Conservation (phyloP, 192 early-diverging fungal species). For the Backusella morwellensis region DNA sequence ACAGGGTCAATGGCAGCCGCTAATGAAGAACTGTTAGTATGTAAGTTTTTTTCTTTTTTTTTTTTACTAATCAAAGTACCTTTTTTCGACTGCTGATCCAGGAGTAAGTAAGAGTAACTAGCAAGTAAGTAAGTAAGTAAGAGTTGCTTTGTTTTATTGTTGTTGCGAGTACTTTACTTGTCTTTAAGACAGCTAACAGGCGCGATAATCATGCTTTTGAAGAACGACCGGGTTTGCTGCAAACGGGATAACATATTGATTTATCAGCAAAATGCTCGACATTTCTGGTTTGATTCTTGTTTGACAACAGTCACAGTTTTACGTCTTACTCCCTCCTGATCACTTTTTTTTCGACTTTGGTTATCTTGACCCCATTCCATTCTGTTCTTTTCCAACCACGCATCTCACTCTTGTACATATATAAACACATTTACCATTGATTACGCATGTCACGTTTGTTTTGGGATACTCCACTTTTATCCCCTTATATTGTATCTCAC, state of each 20-base stretch:
- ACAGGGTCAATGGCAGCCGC: slow-evolving; percentile 35
- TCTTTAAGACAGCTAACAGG: slow-evolving; percentile 34
- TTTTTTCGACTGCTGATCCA: slow-evolving; percentile 31
- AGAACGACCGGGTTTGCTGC: slow-evolving; percentile 5
- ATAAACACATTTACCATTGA: neutral
- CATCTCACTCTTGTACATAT: neutral
- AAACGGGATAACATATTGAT: slow-evolving; percentile 7
- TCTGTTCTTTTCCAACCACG: neutral
- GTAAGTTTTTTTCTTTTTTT: neutral
- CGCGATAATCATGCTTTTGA: slow-evolving; percentile 29
- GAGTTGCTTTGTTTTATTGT: neutral
- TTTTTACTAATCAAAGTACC: slow-evolving; percentile 7
- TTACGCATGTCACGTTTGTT: slow-evolving; percentile 2
- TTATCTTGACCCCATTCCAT: neutral
- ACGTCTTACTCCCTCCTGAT: neutral
- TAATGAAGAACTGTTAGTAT: neutral
- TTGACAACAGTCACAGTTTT: neutral
- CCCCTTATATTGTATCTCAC: neutral
- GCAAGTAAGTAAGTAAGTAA: neutral
- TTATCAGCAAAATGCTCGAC: neutral
- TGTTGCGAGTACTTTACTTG: slow-evolving; percentile 25
- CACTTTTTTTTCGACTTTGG: neutral
- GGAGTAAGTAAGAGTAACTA: slow-evolving; percentile 37
- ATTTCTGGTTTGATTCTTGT: neutral
- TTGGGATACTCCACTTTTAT: slow-evolving; percentile 8